phyloP scores from a whole-genome alignment of 495 filamentous ascomycete genomes.

The Lepidopterella palustris region DNA sequence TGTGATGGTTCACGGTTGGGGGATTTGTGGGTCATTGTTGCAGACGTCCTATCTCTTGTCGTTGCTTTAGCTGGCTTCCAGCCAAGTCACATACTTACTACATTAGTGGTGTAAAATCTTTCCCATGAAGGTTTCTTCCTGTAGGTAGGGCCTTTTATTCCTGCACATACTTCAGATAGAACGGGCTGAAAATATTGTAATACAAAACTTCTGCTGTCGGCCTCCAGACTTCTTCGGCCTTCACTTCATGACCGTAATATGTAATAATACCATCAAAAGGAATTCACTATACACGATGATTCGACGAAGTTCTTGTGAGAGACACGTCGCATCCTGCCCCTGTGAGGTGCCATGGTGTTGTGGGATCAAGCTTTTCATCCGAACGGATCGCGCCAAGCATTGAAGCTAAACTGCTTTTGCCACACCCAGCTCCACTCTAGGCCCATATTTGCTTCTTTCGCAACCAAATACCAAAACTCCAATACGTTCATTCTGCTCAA shows the following conservation, averaged over 20 bases:
- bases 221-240: not conserved
- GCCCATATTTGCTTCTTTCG: not conserved
- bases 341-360: not conserved
- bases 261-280: not conserved
- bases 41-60: not conserved
- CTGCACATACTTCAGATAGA: conserved; percentile 1
- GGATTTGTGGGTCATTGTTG: not conserved
- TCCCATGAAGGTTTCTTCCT: not conserved
- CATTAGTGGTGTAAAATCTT: not conserved
- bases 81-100: conserved; percentile 1
- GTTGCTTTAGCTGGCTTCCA: not conserved
- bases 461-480: not conserved
- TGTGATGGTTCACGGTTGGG: not conserved
- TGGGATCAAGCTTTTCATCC: not conserved
- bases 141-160: not conserved
- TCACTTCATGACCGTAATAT: not conserved
- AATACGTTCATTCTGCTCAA: too few relatives aligned
- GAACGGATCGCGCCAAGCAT: not conserved
- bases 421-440: not conserved
- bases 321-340: not conserved
- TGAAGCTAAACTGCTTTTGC: not conserved
- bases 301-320: not conserved
- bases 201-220: not conserved
- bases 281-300: not conserved
- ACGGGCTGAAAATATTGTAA: not conserved